These are phyloP conservation scores for Xanthoconium purpureum DNA, from an alignment of 768 basidiomycete genomes.

Conservation along the genomic window DNA sequence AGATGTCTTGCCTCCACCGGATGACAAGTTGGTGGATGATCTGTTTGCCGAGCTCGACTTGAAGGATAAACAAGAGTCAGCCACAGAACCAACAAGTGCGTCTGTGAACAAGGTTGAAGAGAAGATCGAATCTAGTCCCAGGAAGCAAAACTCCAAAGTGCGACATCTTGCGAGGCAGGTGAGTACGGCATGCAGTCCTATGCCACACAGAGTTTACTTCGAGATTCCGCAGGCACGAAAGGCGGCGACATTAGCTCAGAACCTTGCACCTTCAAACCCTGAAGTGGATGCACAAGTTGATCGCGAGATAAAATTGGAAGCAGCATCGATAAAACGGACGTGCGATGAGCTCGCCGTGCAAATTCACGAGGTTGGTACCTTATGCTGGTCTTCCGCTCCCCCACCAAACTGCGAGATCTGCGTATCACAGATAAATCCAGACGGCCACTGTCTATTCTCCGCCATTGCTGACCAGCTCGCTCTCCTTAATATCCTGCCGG, in stretches of 20 bases:
- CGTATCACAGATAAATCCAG: slow-evolving; percentile 77
- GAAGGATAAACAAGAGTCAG: slow-evolving; percentile 50
- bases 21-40: slow-evolving; percentile 68
- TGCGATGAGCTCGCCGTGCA: slow-evolving; percentile 66
- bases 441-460: slow-evolving; percentile 95
- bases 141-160: slow-evolving; percentile 56
- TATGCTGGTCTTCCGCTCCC: not conserved
- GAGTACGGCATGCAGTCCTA: slow-evolving; percentile 10
- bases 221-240: slow-evolving; percentile 57
- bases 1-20: slow-evolving; percentile 21
- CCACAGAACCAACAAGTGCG: slow-evolving; percentile 40
- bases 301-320: slow-evolving; percentile 67
- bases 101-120: slow-evolving; percentile 28
- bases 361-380: slow-evolving; percentile 55
- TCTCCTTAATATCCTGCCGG: slow-evolving; percentile 63
- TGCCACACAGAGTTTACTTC: not conserved
- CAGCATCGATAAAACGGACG: slow-evolving; percentile 55
- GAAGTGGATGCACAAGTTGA: slow-evolving; percentile 58
- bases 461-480: slow-evolving; percentile 90
- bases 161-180: slow-evolving; percentile 76
- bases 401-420: not conserved
- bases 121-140: slow-evolving; percentile 18
- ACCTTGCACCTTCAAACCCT: slow-evolving; percentile 50
- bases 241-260: slow-evolving; percentile 59
- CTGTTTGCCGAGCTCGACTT: slow-evolving; percentile 76